phyloP scores from a whole-genome alignment of 2,329 filamentous ascomycete species.

The Trichoderma sp. region DNA sequence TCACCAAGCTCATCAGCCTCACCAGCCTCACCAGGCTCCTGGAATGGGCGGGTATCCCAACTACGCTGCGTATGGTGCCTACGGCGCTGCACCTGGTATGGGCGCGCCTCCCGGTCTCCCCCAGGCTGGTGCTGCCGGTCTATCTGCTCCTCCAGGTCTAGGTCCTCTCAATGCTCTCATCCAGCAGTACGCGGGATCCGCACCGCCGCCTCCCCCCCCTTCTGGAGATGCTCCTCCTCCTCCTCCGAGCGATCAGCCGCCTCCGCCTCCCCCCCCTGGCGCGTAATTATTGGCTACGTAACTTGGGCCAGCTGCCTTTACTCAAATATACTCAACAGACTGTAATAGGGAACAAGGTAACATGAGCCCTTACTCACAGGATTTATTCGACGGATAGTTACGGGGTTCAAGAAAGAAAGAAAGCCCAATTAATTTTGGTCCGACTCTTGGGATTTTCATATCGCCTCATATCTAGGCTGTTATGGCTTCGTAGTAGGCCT shows the following conservation, averaged over 20 bases:
- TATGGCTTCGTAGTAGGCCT: neutral
- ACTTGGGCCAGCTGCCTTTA: neutral
- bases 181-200: slow-evolving; percentile 59
- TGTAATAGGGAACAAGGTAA: slow-evolving; percentile 13
- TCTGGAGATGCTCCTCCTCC: slow-evolving; percentile 52
- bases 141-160: slow-evolving; percentile 53
- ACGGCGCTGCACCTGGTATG: slow-evolving; percentile 46
- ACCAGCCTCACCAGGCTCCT: slow-evolving; percentile 48
- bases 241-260: slow-evolving; percentile 43
- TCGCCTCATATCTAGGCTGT: neutral
- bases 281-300: slow-evolving; percentile 33
- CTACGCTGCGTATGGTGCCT: slow-evolving; percentile 47
- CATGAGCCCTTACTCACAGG: neutral
- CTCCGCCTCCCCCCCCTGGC: slow-evolving; percentile 59
- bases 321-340: slow-evolving; percentile 1
- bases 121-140: slow-evolving; percentile 44
- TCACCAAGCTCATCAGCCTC: slow-evolving; percentile 25
- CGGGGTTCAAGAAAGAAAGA: neutral
- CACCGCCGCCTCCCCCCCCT: slow-evolving; percentile 59
- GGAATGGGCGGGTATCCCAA: slow-evolving; percentile 56
- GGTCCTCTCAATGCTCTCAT: slow-evolving; percentile 63
- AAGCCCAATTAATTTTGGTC: neutral
- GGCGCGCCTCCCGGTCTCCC: slow-evolving; percentile 41
- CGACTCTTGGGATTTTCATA: neutral
- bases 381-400: neutral